Percentiles rank a stretch among this genome's conserved stretches.
These are phyloP conservation scores for Mycogone perniciosa DNA, from an alignment of 2,329 filamentous ascomycete species.

Conservation along the genomic window DNA sequence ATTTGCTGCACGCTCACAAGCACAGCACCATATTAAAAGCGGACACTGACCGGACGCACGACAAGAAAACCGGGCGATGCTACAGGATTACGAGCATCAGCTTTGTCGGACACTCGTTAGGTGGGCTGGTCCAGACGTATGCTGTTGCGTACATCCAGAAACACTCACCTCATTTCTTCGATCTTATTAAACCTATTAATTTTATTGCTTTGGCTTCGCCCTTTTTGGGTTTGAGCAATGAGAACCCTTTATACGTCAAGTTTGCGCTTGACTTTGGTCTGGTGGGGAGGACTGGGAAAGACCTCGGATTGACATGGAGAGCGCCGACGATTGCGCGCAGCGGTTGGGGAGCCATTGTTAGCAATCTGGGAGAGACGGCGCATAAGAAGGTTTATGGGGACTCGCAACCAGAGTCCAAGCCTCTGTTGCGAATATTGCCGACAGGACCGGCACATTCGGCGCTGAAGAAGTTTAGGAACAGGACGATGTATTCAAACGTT, in stretches of 20 bases:
- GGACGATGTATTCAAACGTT: constrained; percentile 93
- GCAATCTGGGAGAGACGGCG: constrained; percentile 67
- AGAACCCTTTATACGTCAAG: constrained; percentile 95
- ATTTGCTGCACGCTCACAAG: constrained; percentile 48
- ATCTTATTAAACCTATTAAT: constrained; percentile 78
- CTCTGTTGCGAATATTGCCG: constrained; percentile 78
- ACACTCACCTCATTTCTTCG: constrained; percentile 86
- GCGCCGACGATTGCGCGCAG: constrained; percentile 78
- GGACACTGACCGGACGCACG: constrained; percentile 48
- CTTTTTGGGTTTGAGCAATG: constrained; percentile 87
- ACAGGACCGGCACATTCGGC: constrained; percentile 87
- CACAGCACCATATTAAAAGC: constrained; percentile 53
- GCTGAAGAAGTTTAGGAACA: constrained; percentile 78
- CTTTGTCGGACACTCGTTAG: constrained; percentile 87
- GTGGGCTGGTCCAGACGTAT: constrained; percentile 86
- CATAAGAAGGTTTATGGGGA: constrained; percentile 53
- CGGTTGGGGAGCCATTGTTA: constrained; percentile 83
- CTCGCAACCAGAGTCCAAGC: constrained; percentile 74
- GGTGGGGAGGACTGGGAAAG: constrained; percentile 91
- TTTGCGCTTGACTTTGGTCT: constrained; percentile 95
- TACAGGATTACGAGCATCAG: constrained; percentile 93
- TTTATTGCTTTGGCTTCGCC: constrained; percentile 85
- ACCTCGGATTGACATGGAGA: constrained; percentile 90
- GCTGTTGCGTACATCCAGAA: constrained; percentile 96
- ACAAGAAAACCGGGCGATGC: constrained; percentile 42